Evolutionary conservation across 345 rosid species (phyloP), one percentile per base, ranked within the genome.

Genomic region (Anastatica hierochuntica): DNA sequence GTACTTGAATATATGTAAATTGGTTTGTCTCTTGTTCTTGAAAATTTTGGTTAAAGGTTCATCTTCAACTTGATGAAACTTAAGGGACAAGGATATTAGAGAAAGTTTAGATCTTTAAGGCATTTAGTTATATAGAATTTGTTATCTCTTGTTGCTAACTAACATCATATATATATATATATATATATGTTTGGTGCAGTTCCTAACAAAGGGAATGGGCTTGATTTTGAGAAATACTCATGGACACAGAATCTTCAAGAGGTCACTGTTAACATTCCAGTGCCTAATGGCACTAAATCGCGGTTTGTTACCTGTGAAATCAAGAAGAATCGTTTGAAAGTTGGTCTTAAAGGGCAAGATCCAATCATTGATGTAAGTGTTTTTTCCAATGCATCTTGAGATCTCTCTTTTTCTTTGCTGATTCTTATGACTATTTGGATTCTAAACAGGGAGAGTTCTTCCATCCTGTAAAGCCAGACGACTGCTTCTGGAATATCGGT

Each of bases 401-500:
- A 10, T 50, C 43, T 42, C 1, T 11, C 9, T 39, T 18, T 7
- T 0, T 15, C 29, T 13, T 10, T 30, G 36, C 27, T 33, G 14
- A 68, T 36, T 49, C 13, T 46, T 66, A 58, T 6, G n/a, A 8
- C 7, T 24, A 8, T 30, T 12, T 40, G 2, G 5, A 9, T n/a
- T 21, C 17, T 12, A 11, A 39, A 39, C 65, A 88, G 96, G 95
- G 92, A 34, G 92, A 84, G 34, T 82, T 82, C 33, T 67, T 63
- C 71, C 68, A 74, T 49, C 41, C 71, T 39, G 67, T 90, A 49
- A 90, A 79, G 73, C 87, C 83, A 31, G 95, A 87, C 52, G 98
- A 87, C 62, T 79, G 89, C 60, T 87, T 79, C 46, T 90, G 98
- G 98, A 90, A 92, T 70, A 73, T 84, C 53, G 98, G 94, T 83